Evolutionary conservation across 176 grass and related monocot species (phyloP).

Genomic region (Microstegium vimineum): DNA sequence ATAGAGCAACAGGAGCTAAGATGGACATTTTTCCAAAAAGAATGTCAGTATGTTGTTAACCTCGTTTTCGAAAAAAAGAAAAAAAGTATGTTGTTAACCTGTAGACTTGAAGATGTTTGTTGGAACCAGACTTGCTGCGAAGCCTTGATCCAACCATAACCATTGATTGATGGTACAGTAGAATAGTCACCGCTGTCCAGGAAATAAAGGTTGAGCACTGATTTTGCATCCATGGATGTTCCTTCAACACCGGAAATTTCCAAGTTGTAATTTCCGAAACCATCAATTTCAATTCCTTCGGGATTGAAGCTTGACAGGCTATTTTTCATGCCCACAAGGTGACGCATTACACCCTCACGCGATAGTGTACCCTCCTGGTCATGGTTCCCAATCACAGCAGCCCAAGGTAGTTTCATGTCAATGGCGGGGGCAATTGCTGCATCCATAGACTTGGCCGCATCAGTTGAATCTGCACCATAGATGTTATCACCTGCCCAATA

Average conservation of each 20-base stretch:
- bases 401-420: slow-evolving; percentile 76
- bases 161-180: slow-evolving; percentile 56
- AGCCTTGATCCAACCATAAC: slow-evolving; percentile 90
- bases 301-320: slow-evolving; percentile 81
- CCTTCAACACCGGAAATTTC: slow-evolving; percentile 63
- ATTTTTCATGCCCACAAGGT: slow-evolving; percentile 72
- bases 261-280: slow-evolving; percentile 87
- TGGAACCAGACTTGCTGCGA: slow-evolving; percentile 92
- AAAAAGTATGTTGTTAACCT: no score
- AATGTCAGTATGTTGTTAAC: not conserved
- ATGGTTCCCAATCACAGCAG: slow-evolving; percentile 87
- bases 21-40: not conserved
- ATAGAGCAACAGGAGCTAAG: not conserved
- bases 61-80: no score
- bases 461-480: slow-evolving; percentile 50
- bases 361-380: slow-evolving; percentile 88
- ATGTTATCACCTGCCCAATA: slow-evolving; percentile 85
- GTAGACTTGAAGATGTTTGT: slow-evolving; percentile 58
- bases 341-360: slow-evolving; percentile 72
- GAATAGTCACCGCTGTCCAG: slow-evolving; percentile 95
- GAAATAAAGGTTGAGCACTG: slow-evolving; percentile 92
- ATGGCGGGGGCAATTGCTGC: slow-evolving; percentile 74
- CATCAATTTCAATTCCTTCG: slow-evolving; percentile 64
- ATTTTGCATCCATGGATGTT: slow-evolving; percentile 64
- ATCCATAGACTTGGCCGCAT: slow-evolving; percentile 77